Evolutionary conservation across 108 stramenopile species (phyloP).

Genomic region (Skeletonema costatum): DNA sequence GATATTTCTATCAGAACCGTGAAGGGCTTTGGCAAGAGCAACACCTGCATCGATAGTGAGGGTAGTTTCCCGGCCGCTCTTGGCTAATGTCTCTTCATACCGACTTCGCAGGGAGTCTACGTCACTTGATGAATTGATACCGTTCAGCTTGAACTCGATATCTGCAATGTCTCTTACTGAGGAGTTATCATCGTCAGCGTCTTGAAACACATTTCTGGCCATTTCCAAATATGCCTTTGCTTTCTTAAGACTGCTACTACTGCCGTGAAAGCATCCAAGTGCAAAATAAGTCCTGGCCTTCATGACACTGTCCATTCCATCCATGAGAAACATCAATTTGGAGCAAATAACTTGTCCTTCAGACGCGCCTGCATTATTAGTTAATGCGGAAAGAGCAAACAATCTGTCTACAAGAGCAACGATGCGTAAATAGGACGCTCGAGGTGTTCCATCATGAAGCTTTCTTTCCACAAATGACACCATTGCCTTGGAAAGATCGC

Average conservation of each 20-base stretch:
- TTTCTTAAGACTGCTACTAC: not conserved
- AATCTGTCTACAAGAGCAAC: not conserved
- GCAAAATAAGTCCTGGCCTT: not conserved
- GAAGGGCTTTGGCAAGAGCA: not conserved
- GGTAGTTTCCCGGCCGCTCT: too few species aligned
- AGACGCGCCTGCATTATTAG: not conserved
- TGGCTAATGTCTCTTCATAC: too few species aligned
- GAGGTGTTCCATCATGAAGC: not conserved
- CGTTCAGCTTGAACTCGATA: not conserved
- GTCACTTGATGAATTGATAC: not conserved
- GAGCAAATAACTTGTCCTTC: not conserved
- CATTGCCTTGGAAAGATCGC: not conserved
- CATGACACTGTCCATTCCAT: not conserved
- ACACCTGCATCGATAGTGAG: not conserved
- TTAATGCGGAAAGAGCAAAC: not conserved
- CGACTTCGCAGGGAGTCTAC: too few species aligned
- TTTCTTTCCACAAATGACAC: constrained; percentile 1
- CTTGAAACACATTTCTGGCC: not conserved
- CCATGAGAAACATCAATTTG: not conserved
- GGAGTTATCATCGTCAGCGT: not conserved
- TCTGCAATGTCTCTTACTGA: not conserved
- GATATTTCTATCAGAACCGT: not conserved
- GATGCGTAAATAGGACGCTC: not conserved
- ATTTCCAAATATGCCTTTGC: not conserved
- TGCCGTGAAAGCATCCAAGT: not conserved